Evolutionary conservation across 176 grass and related monocot species (phyloP), one percentile per base, ranked within the genome.

Genomic region (Rhynchospora pubera): DNA sequence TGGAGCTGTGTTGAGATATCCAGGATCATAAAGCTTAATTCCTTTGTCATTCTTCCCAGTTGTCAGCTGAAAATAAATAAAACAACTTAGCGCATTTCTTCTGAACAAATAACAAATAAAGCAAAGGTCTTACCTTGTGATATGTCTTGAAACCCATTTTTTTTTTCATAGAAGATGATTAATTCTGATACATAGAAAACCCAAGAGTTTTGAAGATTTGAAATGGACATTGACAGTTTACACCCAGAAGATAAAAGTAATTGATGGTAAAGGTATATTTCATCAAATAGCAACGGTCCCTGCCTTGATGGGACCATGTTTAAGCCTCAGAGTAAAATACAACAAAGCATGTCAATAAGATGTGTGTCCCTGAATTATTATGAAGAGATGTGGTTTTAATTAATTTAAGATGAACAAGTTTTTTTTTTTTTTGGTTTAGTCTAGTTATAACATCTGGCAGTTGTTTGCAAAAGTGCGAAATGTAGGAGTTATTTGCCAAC

Each of bases 1-100:
- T 5, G 94, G 94, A 66, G 94, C 92, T 12, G 94, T 97, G 59
- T 97, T 97, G 58, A 97, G 90, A 82, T 94, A 97, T 18, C 94
- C 94, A 57, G 94, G 94, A 91, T 97, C 94, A 21, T 94, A 97
- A 55, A 89, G 80, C 78, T 94, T 97, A 72, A 97, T 88, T 59
- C 92, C 94, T 81, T 97, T 97, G 85, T 97, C 94, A 82, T 89
- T 81, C 65, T 93, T 94, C 47, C 88, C 92, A 15, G 90, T 79
- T 34, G 90, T 94, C 59, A 97, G 94, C 92, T 97, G 70, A 43
- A 71, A 65, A 46, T 34, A 67, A 65, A 34, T 1, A 30, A 50
- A 58, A 39, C 5, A 1, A 12, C 62, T 50, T 28, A 72, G 8
- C 44, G 28, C 66, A 0, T 15, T 16, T 52, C 11, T 79, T 43